These are phyloP conservation scores for Fusarium sp. DNA, from an alignment of 2,329 filamentous ascomycete genomes.

Conservation along the genomic window DNA sequence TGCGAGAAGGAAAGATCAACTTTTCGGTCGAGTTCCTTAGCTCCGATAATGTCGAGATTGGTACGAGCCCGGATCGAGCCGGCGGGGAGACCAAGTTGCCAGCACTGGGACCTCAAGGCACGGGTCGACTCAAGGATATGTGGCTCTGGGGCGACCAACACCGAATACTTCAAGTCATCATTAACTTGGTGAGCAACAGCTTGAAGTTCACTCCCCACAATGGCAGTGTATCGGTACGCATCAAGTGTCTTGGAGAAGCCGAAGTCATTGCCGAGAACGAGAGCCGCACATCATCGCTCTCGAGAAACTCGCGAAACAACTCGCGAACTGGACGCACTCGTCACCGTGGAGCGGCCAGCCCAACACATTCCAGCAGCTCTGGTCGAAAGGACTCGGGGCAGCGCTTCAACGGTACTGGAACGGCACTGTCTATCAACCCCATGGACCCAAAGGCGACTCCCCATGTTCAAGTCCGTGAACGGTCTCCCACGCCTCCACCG, in stretches of 20 bases:
- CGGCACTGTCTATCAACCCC: conserved; percentile 72
- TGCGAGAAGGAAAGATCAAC: conserved; percentile 80
- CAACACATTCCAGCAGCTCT: conserved; percentile 64
- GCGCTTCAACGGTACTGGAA: conserved; percentile 54
- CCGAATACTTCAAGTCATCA: conserved; percentile 90
- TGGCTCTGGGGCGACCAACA: conserved; percentile 94
- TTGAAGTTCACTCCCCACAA: conserved; percentile 88
- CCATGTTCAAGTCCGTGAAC: conserved; percentile 63
- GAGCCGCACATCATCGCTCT: conserved; percentile 66
- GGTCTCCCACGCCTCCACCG: conserved; percentile 71
- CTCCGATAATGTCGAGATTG: conserved; percentile 38
- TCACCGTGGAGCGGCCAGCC: conserved; percentile 61
- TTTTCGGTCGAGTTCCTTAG: conserved; percentile 78
- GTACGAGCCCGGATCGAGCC: conserved; percentile 48
- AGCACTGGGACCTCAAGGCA: conserved; percentile 72
- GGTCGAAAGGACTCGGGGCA: conserved; percentile 44
- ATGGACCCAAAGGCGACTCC: conserved; percentile 66
- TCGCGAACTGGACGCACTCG: conserved; percentile 58
- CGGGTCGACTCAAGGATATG: conserved; percentile 83
- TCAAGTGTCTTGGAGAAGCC: conserved; percentile 77
- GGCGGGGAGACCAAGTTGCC: conserved; percentile 58
- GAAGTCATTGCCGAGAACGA: conserved; percentile 57
- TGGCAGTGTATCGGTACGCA: conserved; percentile 80
- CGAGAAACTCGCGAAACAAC: conserved; percentile 59
- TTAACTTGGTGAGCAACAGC: conserved; percentile 92